Conservation (phyloP, 768 basidiomycete genomes). For the Rhodotorula kratochvilovae region DNA sequence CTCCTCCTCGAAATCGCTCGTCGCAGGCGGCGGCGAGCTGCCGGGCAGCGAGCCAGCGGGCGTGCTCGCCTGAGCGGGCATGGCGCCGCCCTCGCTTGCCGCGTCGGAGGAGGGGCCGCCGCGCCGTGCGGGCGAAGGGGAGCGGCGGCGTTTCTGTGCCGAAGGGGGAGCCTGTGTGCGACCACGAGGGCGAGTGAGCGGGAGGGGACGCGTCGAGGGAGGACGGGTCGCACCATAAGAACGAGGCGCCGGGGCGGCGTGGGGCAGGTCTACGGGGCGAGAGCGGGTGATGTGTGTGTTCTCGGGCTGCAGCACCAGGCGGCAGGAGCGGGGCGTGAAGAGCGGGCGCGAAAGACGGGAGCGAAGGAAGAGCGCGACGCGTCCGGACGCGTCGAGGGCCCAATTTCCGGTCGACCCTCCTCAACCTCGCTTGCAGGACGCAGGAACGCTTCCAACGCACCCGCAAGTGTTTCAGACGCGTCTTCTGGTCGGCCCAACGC, state of each 20-base stretch:
- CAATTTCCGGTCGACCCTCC: not conserved
- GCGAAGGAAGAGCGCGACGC: slow-evolving; percentile 11
- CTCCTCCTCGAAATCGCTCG: slow-evolving; percentile 64
- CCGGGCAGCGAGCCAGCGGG: slow-evolving; percentile 71
- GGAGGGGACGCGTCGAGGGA: not conserved
- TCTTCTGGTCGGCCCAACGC: too few relatives aligned
- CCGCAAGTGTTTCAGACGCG: too few relatives aligned
- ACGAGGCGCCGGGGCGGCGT: not conserved
- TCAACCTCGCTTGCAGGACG: not conserved
- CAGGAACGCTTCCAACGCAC: not conserved
- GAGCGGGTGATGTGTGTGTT: too few relatives aligned
- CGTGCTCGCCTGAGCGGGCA: slow-evolving; percentile 39
- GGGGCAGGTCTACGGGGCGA: not conserved
- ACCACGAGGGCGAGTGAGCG: not conserved
- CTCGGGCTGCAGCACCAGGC: not conserved
- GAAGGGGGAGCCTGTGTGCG: slow-evolving; percentile 23
- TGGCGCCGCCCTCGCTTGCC: not conserved
- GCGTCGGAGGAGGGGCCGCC: slow-evolving; percentile 5
- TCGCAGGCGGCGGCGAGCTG: slow-evolving; percentile 75
- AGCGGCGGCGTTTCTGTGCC: slow-evolving; percentile 33
- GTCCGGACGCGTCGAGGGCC: not conserved
- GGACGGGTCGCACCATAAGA: not conserved
- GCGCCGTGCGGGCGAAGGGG: slow-evolving; percentile 6
- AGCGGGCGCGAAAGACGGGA: slow-evolving; percentile 7
- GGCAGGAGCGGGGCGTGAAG: not conserved